These are phyloP conservation scores for Chenopodium formosanum DNA, from an alignment of 148 eudicot species.

Conservation along the genomic window DNA sequence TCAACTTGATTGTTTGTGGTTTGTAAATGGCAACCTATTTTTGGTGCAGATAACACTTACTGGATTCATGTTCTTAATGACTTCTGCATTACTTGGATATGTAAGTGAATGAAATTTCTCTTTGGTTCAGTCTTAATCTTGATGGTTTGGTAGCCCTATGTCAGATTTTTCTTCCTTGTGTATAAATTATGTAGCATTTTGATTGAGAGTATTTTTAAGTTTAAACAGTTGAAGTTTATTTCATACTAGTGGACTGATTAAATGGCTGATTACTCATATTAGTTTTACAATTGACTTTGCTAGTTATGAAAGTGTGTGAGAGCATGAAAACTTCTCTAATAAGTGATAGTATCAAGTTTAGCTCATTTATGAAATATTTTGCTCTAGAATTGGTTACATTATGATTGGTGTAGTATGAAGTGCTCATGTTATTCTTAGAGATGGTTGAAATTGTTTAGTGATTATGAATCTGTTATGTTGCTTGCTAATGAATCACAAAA, in stretches of 20 bases:
- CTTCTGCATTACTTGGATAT: constrained; percentile 79
- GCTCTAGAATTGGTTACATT: neutral
- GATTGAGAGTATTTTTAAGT: neutral
- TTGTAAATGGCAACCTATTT: constrained; percentile 9
- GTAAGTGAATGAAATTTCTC: constrained; percentile 31
- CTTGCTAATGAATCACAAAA: constrained; percentile 10
- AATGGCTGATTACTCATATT: neutral
- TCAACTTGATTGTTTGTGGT: constrained; percentile 1
- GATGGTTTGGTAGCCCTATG: neutral
- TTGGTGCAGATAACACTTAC: constrained; percentile 70
- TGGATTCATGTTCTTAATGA: constrained; percentile 75
- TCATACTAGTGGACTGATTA: neutral
- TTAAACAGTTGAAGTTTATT: neutral
- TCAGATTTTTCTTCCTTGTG: neutral
- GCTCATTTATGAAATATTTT: too few species aligned
- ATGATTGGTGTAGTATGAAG: neutral
- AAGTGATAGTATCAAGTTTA: neutral
- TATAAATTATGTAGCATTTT: neutral
- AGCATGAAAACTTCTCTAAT: neutral
- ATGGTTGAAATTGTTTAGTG: neutral
- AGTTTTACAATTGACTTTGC: neutral
- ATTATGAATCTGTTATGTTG: neutral
- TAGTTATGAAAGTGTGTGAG: neutral
- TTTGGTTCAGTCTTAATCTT: constrained; percentile 2
- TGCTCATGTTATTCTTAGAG: neutral